Base-by-base conservation (phyloP, 768 basidiomycete genomes). In the Multifurca ochricompacta region DNA sequence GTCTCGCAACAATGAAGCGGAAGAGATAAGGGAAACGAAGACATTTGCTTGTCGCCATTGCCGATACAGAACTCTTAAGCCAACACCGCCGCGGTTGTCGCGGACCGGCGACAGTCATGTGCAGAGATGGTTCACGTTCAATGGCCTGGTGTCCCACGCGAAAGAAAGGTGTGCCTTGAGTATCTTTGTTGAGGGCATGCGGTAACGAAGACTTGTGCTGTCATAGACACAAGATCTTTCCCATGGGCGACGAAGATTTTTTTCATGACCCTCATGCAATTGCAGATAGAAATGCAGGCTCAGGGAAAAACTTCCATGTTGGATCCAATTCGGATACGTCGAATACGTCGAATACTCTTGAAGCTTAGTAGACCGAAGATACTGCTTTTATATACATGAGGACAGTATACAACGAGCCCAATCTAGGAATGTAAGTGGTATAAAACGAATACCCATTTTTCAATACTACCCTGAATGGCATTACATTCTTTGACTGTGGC, bases 141-240 rank as follows among this genome's bases (percentile, higher is more conserved):
- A 84, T 56, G 84, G 78, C 3, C 59, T 87, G 48, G 69, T 77
- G 36, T 84, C 82, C 21, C 85, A 87, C 58, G 61, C 78, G 54
- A 82, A 82, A 62, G 73, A 68, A 58, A 83, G 78, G 85, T 85
- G 58, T 59, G 79, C 65, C 8, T 21, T 34, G 28, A 37, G 9
- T 39, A 11, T 10, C 30, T 36, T 19, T 28, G 23, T 54, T 19
- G 30, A 39, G 39, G n/a, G 36, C 39, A 4, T 44, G 21, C 36
- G 11, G 50, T 43, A 18, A 36, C 23, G 2, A 5, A 10, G 21
- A 11, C 16, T 16, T 34, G 19, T 23, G 6, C 43, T 28, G 21
- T 59, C 31, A 51, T 51, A 85, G 84, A 60, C 83, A 84, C 67
- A 66, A 28, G 19, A 63, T 65, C 36, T 41, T 28, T 25, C 30